These are phyloP conservation scores for Davidsoniella virescens DNA, from an alignment of 2,329 filamentous ascomycete genomes.

Conservation along the genomic window DNA sequence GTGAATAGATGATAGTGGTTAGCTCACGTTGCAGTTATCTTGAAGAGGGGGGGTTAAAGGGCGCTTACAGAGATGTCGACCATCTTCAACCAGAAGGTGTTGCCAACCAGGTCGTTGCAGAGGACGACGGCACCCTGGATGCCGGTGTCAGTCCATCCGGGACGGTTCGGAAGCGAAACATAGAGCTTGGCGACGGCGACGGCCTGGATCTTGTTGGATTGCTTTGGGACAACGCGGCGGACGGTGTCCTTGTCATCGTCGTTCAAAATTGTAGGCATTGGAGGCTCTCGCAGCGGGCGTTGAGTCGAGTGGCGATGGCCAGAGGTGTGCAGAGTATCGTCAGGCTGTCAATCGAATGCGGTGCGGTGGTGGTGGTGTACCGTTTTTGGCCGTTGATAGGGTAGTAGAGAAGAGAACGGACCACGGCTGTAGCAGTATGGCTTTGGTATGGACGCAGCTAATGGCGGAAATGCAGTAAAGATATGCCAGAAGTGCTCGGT, in stretches of 20 bases:
- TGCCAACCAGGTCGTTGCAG: conserved; percentile 82
- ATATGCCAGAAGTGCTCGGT: no score
- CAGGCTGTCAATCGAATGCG: not conserved
- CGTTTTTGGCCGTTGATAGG: no score
- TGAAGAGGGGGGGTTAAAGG: not conserved
- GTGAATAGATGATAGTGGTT: conserved; percentile 1
- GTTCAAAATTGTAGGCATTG: conserved; percentile 30
- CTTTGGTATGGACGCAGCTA: no score
- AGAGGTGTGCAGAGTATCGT: not conserved
- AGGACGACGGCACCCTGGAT: conserved; percentile 83
- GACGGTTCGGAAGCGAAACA: conserved; percentile 71
- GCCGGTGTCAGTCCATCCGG: conserved; percentile 86
- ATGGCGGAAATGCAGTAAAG: no score
- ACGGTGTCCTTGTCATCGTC: conserved; percentile 95
- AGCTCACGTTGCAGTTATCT: conserved; percentile 13
- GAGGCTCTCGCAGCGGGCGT: not conserved
- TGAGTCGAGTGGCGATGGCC: no score
- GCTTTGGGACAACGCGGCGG: conserved; percentile 83
- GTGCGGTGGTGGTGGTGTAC: not conserved
- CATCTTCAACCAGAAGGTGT: conserved; percentile 95
- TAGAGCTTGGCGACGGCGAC: conserved; percentile 89
- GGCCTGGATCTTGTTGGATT: conserved; percentile 92
- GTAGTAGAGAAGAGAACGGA: no score
- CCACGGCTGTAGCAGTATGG: no score
- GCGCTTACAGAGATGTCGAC: conserved; percentile 79